Evolutionary conservation across 768 basidiomycete species (phyloP), one percentile per base, ranked within the genome.

Genomic region (Serendipita vermifera): DNA sequence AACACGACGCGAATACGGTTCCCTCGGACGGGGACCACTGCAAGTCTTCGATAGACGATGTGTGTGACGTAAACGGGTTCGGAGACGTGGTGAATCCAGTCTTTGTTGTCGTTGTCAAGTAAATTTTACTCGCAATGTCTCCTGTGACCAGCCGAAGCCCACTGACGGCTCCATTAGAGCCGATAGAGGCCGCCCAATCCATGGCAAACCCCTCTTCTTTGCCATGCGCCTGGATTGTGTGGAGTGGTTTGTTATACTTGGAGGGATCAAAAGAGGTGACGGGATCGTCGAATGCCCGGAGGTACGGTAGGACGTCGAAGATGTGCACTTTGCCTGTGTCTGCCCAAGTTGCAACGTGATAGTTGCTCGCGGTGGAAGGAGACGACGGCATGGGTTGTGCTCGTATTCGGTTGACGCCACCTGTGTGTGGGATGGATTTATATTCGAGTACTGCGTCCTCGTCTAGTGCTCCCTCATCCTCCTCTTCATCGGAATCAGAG

Each of bases 281-380:
- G 13, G 92, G 91, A 14, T 83, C 78, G 60, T 90, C 86, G 22
- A 99, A 77, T 0, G 92, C 85, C 66, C 96, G 86, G 59, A 99
- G 82, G 53, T 93, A 77, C 1, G 92, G 91, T 13, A 89, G 83
- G 40, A 98, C 77, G 67, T 99, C 87, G 79, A 84, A 99, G 62
- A 99, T 88, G 69, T 97, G 84, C 6, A 97, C 90, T 69, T 96
- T 96, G 38, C 96, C 96, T 1, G 90, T 96, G 63, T 99, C 96
- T 29, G 91, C 77, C 85, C 92, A 98, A 2, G 87, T 85, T 17
- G 96, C 90, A 60, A 87, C 82, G 66, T 88, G 82, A 69, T 99
- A 99, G 2, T 84, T 77, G 31, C 75, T 72, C 3, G 83, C 77
- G 15, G 81, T 79, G 29, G 85, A 72, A n/a, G 80, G 75, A 14